Evolutionary conservation across 78 protist species (phyloP), one percentile per base, ranked within the genome.

Genomic region (Dictyostelium firmibasis): DNA sequence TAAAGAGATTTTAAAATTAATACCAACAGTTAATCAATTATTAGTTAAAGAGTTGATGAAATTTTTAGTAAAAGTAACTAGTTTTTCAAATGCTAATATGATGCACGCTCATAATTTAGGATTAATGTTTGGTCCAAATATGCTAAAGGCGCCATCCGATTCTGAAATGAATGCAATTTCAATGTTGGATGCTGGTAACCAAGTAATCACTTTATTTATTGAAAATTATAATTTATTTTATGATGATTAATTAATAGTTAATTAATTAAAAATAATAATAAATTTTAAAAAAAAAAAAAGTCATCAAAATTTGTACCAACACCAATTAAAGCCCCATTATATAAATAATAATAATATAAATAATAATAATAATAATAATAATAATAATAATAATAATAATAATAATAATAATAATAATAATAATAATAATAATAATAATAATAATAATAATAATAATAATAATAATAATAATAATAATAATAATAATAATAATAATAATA

Each of bases 81-180:
- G 74, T 11, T 75, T 79, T 41, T 79, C 86, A 29, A 78, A 35
- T 36, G 41, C 14, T 25, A 89, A 89, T 81, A 89, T 89, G 94
- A 89, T 89, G 94, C 94, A 89, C 35, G 79, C 94, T 4, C 83
- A 89, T 25, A 89, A 89, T 36, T 38, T 89, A 4, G 94, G 94
- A 11, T 38, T 89, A 10, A 89, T 89, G 94, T 89, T 89, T 79
- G 94, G 94, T 11, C 94, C 94, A 20, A 81, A 36, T 81, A 7
- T 89, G 36, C 67, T 89, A 79, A 89, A 77, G 33, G 29, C 94
- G 25, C 94, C 94, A 14, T 78, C 82, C 0, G 87, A 89, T 29
- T 67, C 74, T 33, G 94, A 64, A 69, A 44, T 82, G 31, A 60
- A 82, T 82, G 50, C 75, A 18, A 35, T 81, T 27, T 57, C 85